A percentile compares a stretch with the other conserved stretches of the same genome.
These are phyloP conservation scores for Telopea speciosissima DNA, from an alignment of 177 flowering plant genomes.

Conservation along the genomic window DNA sequence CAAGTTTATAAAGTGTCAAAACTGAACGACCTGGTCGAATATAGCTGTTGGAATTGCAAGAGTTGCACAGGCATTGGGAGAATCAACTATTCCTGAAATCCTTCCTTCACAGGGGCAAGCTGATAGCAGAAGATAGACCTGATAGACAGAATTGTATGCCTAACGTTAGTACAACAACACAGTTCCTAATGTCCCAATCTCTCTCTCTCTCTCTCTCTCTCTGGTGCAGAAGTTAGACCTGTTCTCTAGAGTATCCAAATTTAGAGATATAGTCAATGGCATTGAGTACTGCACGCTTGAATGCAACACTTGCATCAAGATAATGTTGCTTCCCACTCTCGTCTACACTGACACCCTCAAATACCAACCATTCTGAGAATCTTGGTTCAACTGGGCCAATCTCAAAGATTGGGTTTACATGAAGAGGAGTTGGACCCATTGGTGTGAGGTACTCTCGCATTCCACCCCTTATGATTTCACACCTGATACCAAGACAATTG, in stretches of 20 bases:
- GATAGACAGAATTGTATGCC: constrained; percentile 3
- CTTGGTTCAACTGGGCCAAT: constrained; percentile 92
- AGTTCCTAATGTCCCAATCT: too few relatives aligned
- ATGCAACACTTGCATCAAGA: constrained; percentile 85
- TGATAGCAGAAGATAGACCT: constrained; percentile 74
- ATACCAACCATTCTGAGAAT: constrained; percentile 96
- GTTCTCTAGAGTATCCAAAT: constrained; percentile 94
- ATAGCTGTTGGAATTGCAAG: constrained; percentile 85
- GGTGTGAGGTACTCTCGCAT: constrained; percentile 93
- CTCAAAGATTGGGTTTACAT: constrained; percentile 93
- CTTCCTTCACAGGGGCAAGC: constrained; percentile 96
- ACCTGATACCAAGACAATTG: constrained; percentile 31
- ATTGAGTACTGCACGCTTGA: constrained; percentile 90
- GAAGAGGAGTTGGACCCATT: constrained; percentile 93
- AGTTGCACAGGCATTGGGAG: constrained; percentile 87
- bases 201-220: neutral
- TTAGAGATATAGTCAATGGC: constrained; percentile 87
- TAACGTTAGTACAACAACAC: too few relatives aligned
- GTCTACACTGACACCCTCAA: constrained; percentile 95
- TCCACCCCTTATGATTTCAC: constrained; percentile 83
- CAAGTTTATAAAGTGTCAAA: neutral
- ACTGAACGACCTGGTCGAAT: constrained; percentile 69
- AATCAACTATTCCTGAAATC: constrained; percentile 85
- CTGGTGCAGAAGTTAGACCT: constrained; percentile 34
- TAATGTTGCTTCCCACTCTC: constrained; percentile 90